These are phyloP conservation scores for Avena atlantica DNA, from an alignment of 176 grass and related monocot species.

Conservation along the genomic window DNA sequence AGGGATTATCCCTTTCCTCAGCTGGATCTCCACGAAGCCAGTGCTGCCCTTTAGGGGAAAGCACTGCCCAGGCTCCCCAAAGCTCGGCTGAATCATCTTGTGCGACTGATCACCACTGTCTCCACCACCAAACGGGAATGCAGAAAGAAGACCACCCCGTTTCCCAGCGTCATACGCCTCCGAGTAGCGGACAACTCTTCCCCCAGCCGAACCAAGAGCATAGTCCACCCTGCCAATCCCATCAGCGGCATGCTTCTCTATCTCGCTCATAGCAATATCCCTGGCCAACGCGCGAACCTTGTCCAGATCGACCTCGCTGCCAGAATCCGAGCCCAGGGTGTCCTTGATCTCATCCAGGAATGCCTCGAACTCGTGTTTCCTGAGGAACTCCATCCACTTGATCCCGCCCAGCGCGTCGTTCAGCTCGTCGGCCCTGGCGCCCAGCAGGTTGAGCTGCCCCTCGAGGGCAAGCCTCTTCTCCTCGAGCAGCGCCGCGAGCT, in stretches of 20 bases:
- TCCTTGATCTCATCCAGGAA: conserved; percentile 66
- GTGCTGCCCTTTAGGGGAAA: conserved; percentile 75
- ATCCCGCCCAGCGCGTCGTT: conserved; percentile 61
- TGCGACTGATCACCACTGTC: conserved; percentile 43
- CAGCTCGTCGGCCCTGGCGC: conserved; percentile 54
- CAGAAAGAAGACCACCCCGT: conserved; percentile 21
- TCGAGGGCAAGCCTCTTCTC: conserved; percentile 60
- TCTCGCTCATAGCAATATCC: conserved; percentile 77
- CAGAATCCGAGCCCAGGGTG: conserved; percentile 13
- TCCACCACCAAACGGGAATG: neutral
- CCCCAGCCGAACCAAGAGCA: conserved; percentile 74
- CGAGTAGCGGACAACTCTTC: conserved; percentile 69
- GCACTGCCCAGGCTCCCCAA: conserved; percentile 93
- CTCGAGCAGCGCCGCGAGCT: conserved; percentile 61
- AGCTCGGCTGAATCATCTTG: conserved; percentile 87
- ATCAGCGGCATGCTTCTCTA: conserved; percentile 91
- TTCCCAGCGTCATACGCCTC: conserved; percentile 51
- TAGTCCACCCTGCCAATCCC: conserved; percentile 94
- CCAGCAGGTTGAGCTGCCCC: conserved; percentile 54
- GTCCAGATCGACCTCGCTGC: conserved; percentile 59
- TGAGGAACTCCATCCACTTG: conserved; percentile 53
- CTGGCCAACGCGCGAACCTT: conserved; percentile 68
- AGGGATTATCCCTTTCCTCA: conserved; percentile 66
- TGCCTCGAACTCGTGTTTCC: conserved; percentile 66
- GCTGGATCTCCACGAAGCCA: conserved; percentile 85